phyloP scores from a whole-genome alignment of 1,284 basidiomycete genomes.

The Sphagnurus paluster region DNA sequence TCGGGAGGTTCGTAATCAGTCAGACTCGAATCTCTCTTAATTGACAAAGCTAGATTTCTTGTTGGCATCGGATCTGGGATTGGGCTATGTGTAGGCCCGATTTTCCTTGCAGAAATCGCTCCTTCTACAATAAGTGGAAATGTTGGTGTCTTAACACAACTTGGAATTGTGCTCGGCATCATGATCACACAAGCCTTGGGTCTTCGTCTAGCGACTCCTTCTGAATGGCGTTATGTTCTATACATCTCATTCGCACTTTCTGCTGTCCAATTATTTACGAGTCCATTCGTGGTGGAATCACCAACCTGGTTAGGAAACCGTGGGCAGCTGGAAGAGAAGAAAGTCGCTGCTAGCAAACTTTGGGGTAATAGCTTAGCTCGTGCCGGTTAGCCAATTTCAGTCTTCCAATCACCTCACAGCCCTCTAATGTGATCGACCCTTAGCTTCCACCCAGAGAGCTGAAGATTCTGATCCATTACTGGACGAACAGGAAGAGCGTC shows the following conservation, averaged over 20 bases:
- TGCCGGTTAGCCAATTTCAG: slow-evolving; percentile 1
- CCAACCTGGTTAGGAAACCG: slow-evolving; percentile 62
- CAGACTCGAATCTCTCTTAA: slow-evolving; percentile 1
- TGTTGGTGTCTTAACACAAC: slow-evolving; percentile 84
- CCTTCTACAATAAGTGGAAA: slow-evolving; percentile 73
- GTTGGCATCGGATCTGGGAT: slow-evolving; percentile 82
- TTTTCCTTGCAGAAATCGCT: slow-evolving; percentile 83
- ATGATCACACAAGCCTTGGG: slow-evolving; percentile 76
- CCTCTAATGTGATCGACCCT: slow-evolving; percentile 4
- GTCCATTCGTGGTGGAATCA: slow-evolving; percentile 60
- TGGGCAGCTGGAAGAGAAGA: slow-evolving; percentile 51
- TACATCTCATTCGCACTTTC: slow-evolving; percentile 64
- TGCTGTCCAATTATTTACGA: slow-evolving; percentile 57
- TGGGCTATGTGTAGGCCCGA: slow-evolving; percentile 83
- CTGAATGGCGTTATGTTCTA: slow-evolving; percentile 75
- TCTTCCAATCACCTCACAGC: neutral
- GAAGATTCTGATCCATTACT: slow-evolving; percentile 44
- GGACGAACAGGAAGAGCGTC: slow-evolving; percentile 38
- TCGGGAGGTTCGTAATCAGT: slow-evolving; percentile 61
- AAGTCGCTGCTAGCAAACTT: slow-evolving; percentile 44
- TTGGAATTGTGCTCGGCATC: slow-evolving; percentile 84
- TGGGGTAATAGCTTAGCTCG: slow-evolving; percentile 39
- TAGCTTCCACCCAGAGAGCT: slow-evolving; percentile 19
- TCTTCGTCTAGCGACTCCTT: slow-evolving; percentile 60
- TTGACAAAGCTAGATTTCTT: slow-evolving; percentile 54